Percentiles rank a stretch among this genome's conserved stretches.
phyloP scores from a whole-genome alignment of 176 grass and related monocot species.

The Triticum urartu region DNA sequence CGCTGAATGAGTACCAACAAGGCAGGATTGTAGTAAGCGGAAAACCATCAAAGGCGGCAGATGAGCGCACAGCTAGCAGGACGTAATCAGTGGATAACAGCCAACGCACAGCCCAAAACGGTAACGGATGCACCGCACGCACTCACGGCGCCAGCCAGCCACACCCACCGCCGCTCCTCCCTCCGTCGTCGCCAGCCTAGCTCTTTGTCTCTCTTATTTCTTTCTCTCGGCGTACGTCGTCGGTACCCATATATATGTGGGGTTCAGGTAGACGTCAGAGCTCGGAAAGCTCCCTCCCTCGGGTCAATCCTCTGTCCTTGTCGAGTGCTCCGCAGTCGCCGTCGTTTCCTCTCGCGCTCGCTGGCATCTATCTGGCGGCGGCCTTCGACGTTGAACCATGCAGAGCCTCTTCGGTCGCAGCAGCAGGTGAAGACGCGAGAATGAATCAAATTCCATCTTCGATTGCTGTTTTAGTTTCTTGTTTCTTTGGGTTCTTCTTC shows the following conservation, averaged over 20 bases:
- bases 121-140: background rate
- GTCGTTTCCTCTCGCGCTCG: background rate
- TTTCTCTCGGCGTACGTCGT: background rate
- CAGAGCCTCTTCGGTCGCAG: background rate
- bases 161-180: background rate
- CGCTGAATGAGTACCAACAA: background rate
- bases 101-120: background rate
- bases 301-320: background rate
- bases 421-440: background rate
- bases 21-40: background rate
- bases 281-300: background rate
- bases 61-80: background rate
- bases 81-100: background rate
- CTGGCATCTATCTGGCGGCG: too few species aligned
- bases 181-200: slow-evolving; percentile 34
- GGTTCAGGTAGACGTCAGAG: background rate
- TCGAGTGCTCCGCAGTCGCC: background rate
- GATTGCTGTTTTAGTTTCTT: background rate
- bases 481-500: background rate
- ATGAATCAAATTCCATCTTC: background rate
- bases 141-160: background rate
- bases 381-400: background rate
- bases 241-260: background rate
- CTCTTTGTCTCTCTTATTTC: background rate
- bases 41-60: background rate